phyloP scores from a whole-genome alignment of 2,329 filamentous ascomycete species.

The Thielaviopsis populi region DNA sequence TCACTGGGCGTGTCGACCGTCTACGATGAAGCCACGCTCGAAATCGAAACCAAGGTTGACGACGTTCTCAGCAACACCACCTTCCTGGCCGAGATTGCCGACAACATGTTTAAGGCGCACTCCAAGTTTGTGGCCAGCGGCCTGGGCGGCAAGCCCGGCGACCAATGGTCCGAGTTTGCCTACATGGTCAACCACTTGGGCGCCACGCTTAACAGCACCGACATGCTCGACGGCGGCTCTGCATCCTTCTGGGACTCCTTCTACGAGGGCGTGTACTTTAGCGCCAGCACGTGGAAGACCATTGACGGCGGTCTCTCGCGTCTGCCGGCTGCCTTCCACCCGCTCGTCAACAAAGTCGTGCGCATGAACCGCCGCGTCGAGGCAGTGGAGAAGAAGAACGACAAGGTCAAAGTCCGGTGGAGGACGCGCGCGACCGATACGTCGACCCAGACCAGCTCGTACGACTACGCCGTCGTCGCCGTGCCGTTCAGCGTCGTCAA shows the following conservation, averaged over 20 bases:
- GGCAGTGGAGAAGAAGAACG: constrained; percentile 35
- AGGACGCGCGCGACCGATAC: constrained; percentile 29
- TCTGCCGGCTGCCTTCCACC: constrained; percentile 46
- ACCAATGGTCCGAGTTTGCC: constrained; percentile 49
- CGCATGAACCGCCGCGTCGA: constrained; percentile 42
- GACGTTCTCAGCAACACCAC: constrained; percentile 14
- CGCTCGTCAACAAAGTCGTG: constrained; percentile 41
- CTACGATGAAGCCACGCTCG: constrained; percentile 19
- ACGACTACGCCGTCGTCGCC: constrained; percentile 52
- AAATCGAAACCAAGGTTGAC: constrained; percentile 20
- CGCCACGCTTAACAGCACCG: constrained; percentile 35
- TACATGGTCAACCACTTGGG: constrained; percentile 43
- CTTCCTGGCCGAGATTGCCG: constrained; percentile 26
- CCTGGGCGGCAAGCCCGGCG: constrained; percentile 25
- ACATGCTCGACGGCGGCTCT: constrained; percentile 22
- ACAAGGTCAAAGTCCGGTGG: constrained; percentile 45
- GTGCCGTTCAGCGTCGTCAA: constrained; percentile 50
- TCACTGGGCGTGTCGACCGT: constrained; percentile 23
- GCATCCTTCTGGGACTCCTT: constrained; percentile 19
- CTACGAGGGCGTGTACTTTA: constrained; percentile 20
- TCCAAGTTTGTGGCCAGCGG: constrained; percentile 29
- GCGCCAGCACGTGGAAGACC: constrained; percentile 18
- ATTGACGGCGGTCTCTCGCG: constrained; percentile 43
- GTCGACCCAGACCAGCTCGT: constrained; percentile 33
- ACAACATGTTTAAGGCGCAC: constrained; percentile 30